These are phyloP conservation scores for Spergularia azorica DNA, from an alignment of 179 eudicot species.

Conservation along the genomic window DNA sequence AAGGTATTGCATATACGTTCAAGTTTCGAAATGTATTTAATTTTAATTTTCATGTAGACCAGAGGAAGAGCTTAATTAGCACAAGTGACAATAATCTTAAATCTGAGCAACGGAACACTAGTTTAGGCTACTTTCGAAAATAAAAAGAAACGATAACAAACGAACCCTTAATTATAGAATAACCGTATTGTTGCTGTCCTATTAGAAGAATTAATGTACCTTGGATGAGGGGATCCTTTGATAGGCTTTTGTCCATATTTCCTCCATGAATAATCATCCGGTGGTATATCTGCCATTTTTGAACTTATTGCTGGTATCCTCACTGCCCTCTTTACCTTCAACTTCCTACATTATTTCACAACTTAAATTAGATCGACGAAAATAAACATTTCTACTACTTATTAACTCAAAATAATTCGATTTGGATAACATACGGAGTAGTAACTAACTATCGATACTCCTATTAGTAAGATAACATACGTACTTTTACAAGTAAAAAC, in stretches of 20 bases:
- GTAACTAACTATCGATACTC: too few species aligned
- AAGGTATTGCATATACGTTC: not conserved
- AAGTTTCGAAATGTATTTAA: not conserved
- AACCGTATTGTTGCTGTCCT: too few species aligned
- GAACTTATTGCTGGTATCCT: conserved; percentile 85
- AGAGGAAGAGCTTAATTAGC: too few species aligned
- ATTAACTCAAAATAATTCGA: too few species aligned
- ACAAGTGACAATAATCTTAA: not conserved
- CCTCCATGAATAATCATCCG: conserved; percentile 92
- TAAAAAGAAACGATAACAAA: too few species aligned
- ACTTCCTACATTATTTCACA: conserved; percentile 45
- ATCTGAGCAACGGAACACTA: not conserved
- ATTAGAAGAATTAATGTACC: conserved; percentile 36
- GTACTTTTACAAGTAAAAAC: too few species aligned
- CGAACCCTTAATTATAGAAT: too few species aligned
- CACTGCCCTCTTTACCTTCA: conserved; percentile 59
- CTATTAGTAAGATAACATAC: too few species aligned
- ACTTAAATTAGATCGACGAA: too few species aligned
- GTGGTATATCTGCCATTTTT: conserved; percentile 86
- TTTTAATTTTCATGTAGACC: not conserved
- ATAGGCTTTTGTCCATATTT: conserved; percentile 95
- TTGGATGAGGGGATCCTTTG: conserved; percentile 94
- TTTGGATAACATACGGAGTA: too few species aligned
- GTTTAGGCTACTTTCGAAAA: too few species aligned
- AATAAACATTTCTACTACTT: too few species aligned